Evolutionary conservation across 805 yeast genomes (phyloP), one percentile per base, ranked within the genome.

Genomic region (Geotrichum ghanense): DNA sequence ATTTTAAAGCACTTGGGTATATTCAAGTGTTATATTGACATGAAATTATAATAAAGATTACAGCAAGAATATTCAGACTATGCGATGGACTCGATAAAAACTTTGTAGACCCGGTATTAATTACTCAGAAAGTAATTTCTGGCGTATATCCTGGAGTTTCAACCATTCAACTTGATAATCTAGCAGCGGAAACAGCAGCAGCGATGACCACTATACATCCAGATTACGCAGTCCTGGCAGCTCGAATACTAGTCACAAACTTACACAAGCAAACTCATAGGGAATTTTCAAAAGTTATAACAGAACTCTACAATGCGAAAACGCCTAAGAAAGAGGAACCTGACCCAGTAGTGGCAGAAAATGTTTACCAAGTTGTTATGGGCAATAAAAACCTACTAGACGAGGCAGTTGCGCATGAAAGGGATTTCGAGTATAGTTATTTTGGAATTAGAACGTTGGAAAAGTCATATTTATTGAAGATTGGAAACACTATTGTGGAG

Each of bases 81-180:
- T 89, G 97, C 58, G 90, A 92, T 62, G 97, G 97, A 44, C 76
- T 92, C 56, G 96, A 90, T 63, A 73, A 94, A 35, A 76, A 75
- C 43, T 95, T 88, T 65, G 89, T 92, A 50, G 97, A 92, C 62
- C 88, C 97, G 27, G 95, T 85, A 47, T 84, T 90, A 54, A 88
- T 92, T 66, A 90, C 98, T 19, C 97, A 92, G 67, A 77, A 94
- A 62, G 94, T 90, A 57, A 89, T 88, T 52, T 77, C 92, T 12
- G 98, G 98, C 64, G 96, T 92, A 47, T 92, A 90, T 66, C 94
- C 87, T 60, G 97, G 97, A 59, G 98, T 92, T 45, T 88, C 90
- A 59, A 92, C 97, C 47, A 76, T 83, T 51, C 97, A 92, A 64
- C 70, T 83, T 50, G 87, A 80, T 56, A 79, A 80, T 58, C 66